These are phyloP conservation scores for Fusarium chaquense DNA, from an alignment of 2,329 filamentous ascomycete genomes.

Conservation along the genomic window DNA sequence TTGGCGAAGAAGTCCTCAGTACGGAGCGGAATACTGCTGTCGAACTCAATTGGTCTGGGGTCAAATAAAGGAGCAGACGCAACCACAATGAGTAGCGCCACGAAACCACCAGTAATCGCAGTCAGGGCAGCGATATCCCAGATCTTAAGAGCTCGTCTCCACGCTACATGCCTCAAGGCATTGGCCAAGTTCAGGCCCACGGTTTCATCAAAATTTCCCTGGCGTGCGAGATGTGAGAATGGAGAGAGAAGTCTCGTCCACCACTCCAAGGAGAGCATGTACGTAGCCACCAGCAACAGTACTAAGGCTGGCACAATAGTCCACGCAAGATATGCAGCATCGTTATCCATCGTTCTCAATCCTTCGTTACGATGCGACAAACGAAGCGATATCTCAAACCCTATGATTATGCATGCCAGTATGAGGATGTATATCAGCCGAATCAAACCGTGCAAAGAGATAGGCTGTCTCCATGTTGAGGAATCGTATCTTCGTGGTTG, in stretches of 20 bases:
- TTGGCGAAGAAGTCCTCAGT: slow-evolving; percentile 51
- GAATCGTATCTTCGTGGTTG: slow-evolving; percentile 38
- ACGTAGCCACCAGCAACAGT: slow-evolving; percentile 48
- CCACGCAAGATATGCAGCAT: slow-evolving; percentile 52
- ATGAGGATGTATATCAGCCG: slow-evolving; percentile 47
- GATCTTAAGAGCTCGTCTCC: slow-evolving; percentile 46
- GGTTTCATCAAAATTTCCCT: slow-evolving; percentile 48
- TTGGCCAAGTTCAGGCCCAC: slow-evolving; percentile 52
- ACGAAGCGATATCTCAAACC: slow-evolving; percentile 52
- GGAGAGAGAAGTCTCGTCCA: slow-evolving; percentile 52
- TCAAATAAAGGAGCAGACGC: slow-evolving; percentile 52
- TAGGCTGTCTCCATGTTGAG: slow-evolving; percentile 49
- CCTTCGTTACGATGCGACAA: slow-evolving; percentile 49
- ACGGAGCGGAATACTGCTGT: slow-evolving; percentile 42
- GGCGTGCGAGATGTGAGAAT: slow-evolving; percentile 47
- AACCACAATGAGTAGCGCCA: slow-evolving; percentile 49
- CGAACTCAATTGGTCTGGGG: slow-evolving; percentile 44
- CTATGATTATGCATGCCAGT: slow-evolving; percentile 50
- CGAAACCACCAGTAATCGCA: slow-evolving; percentile 46
- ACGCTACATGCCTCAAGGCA: slow-evolving; percentile 44
- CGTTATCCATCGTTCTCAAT: slow-evolving; percentile 47
- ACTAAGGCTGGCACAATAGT: slow-evolving; percentile 51
- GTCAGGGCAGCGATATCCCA: slow-evolving; percentile 47
- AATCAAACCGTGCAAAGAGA: slow-evolving; percentile 47
- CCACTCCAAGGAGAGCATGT: slow-evolving; percentile 51